Evolutionary conservation across 495 filamentous ascomycete species (phyloP), one percentile per base, ranked within the genome.

Genomic region (Thermothielavioides terrestris): DNA sequence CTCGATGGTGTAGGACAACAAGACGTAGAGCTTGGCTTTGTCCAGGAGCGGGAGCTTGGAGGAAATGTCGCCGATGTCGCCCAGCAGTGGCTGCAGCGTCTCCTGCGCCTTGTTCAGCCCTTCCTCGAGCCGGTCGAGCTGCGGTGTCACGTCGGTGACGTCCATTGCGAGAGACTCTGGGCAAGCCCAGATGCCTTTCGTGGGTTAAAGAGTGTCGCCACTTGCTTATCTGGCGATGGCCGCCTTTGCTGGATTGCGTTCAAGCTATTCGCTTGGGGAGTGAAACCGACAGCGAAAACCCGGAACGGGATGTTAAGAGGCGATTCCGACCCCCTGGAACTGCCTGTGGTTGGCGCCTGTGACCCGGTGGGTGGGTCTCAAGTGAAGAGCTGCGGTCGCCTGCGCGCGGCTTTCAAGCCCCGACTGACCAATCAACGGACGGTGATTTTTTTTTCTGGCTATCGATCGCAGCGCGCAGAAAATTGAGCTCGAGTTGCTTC

Each of bases 11-110:
- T 97, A 97, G 0, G 88, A 83, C 38, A 80, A 70, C 26, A 92
- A 66, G 15, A 94, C 83, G 59, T 92, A 86, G 49, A 95, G 80
- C 69, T 95, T 94, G 17, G 92, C 91, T 65, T 87, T 92, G 73
- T 98, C 92, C 48, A 96, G 72, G 9, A 98, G 74, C 1, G 94
- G 89, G 27, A 98, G 71, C 64, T 88, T 92, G 48, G 77, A 80
- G 6, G 88, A 79, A 8, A 77, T 73, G 42, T 85, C 80, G 20
- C 79, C 69, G 21, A 97, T 59, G 18, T 82, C 72, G 25, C 65
- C 68, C 17, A 75, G 73, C 26, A 94, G 64, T 9, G 89, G 88
- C 26, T 76, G 60, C 22, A 97, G 70, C 4, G 75, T 68, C n/a
- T 83, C 80, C 52, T 89, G 78, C 21, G 96, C 75, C 46, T 85